Evolutionary conservation across 2,329 filamentous ascomycete species (phyloP).

Genomic region (Blumeriella jaapii): DNA sequence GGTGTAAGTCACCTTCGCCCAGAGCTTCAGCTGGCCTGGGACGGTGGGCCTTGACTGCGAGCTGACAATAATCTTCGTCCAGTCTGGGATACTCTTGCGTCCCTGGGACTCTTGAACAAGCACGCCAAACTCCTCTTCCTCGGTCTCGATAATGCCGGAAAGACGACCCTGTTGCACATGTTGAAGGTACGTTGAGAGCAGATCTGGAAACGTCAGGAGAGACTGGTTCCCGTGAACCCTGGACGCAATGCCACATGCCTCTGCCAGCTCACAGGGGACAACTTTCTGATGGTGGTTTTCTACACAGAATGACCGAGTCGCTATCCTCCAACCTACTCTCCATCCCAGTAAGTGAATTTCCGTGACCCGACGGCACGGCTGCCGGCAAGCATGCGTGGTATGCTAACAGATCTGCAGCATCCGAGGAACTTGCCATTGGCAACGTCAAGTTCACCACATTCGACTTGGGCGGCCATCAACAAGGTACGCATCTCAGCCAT

Average conservation of each 20-base stretch:
- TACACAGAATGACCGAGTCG: slow-evolving; percentile 75
- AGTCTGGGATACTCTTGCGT: slow-evolving; percentile 87
- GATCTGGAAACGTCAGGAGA: neutral
- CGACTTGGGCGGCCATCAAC: slow-evolving; percentile 86
- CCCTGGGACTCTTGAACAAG: slow-evolving; percentile 84
- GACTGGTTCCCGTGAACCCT: neutral
- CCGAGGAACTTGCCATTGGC: slow-evolving; percentile 84
- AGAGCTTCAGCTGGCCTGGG: neutral
- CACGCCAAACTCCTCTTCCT: slow-evolving; percentile 91
- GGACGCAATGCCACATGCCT: slow-evolving; percentile 2
- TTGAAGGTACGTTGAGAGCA: slow-evolving; percentile 56
- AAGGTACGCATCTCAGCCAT: slow-evolving; percentile 44
- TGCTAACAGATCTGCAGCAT: slow-evolving; percentile 41
- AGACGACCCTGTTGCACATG: slow-evolving; percentile 91
- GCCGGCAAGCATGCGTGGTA: slow-evolving; percentile 11
- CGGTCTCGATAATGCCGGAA: slow-evolving; percentile 87
- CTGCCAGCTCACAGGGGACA: slow-evolving; percentile 3
- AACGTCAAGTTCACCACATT: slow-evolving; percentile 93
- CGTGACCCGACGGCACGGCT: neutral
- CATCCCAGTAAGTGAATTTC: slow-evolving; percentile 73
- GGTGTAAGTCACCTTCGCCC: slow-evolving; percentile 54
- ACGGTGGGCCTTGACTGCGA: slow-evolving; percentile 2
- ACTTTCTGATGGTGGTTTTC: slow-evolving; percentile 11
- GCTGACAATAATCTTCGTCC: slow-evolving; percentile 25
- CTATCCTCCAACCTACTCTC: slow-evolving; percentile 79